These are phyloP conservation scores for Corrigiola litoralis DNA, from an alignment of 179 eudicot species.

Conservation along the genomic window DNA sequence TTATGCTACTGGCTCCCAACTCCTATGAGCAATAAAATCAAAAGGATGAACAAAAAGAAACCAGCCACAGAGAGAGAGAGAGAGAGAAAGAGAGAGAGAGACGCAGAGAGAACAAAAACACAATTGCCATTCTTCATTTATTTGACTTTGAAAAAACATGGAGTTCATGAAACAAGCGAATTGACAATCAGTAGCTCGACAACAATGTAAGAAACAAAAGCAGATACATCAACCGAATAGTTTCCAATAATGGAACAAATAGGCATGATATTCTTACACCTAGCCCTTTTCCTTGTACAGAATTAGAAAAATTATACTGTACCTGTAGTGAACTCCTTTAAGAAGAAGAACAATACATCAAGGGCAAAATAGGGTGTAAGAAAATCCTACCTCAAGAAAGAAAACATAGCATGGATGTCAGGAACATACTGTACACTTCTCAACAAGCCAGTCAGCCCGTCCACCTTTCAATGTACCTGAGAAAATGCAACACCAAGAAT, in stretches of 20 bases:
- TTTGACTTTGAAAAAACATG: no score
- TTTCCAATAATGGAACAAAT: not conserved
- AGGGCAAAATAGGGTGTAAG: not conserved
- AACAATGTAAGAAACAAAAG: not conserved
- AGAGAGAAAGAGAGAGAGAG: not conserved
- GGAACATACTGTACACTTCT: conserved; percentile 81
- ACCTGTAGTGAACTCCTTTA: not conserved
- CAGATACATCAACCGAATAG: not conserved
- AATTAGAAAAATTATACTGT: not conserved
- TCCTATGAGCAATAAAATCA: conserved; percentile 40
- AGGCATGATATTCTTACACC: not conserved
- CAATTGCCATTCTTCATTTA: not conserved
- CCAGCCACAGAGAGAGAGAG: not conserved
- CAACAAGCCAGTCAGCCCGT: conserved; percentile 92
- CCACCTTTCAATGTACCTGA: conserved; percentile 91
- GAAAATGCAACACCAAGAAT: conserved; percentile 14
- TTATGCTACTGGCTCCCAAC: conserved; percentile 82
- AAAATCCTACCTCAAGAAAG: not conserved
- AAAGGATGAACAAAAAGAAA: not conserved
- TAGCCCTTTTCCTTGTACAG: not conserved
- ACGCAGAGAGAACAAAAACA: no score
- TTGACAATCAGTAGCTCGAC: not conserved
- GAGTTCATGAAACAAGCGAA: no score
- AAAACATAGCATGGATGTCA: not conserved
- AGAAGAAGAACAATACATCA: not conserved